Percentiles rank a stretch among this genome's conserved stretches.
phyloP scores from a whole-genome alignment of 140 eudicot genomes.

The Anethum foeniculum region DNA sequence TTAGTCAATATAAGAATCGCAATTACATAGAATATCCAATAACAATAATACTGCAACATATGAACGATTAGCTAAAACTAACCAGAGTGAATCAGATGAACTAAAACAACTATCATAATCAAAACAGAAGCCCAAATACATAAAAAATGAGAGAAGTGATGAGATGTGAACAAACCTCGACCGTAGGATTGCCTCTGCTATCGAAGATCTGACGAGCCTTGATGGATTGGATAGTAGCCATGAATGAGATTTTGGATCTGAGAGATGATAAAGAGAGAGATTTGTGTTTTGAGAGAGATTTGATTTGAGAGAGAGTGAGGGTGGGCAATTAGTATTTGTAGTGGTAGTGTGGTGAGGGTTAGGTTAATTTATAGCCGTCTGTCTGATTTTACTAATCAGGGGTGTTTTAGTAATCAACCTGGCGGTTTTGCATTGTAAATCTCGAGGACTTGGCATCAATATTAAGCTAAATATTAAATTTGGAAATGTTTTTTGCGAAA shows the following conservation, averaged over 20 bases:
- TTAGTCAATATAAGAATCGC: neutral
- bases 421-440: neutral
- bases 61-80: neutral
- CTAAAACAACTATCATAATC: neutral
- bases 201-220: slow-evolving; percentile 97
- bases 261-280: neutral
- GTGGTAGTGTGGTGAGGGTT: neutral
- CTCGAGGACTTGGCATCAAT: neutral
- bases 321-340: slow-evolving; percentile 26
- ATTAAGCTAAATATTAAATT: neutral
- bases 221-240: slow-evolving; percentile 71
- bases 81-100: neutral
- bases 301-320: neutral
- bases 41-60: neutral
- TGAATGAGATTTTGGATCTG: slow-evolving; percentile 32
- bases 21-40: neutral
- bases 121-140: neutral
- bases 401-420: neutral
- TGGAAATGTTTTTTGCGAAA: neutral
- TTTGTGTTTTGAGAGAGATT: neutral
- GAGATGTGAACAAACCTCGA: slow-evolving; percentile 55
- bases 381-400: neutral
- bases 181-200: slow-evolving; percentile 99
- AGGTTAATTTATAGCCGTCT: slow-evolving; percentile 1
- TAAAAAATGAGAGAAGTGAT: neutral